phyloP scores from a whole-genome alignment of 2,329 filamentous ascomycete genomes.

The Fusarium pseudonygamai region DNA sequence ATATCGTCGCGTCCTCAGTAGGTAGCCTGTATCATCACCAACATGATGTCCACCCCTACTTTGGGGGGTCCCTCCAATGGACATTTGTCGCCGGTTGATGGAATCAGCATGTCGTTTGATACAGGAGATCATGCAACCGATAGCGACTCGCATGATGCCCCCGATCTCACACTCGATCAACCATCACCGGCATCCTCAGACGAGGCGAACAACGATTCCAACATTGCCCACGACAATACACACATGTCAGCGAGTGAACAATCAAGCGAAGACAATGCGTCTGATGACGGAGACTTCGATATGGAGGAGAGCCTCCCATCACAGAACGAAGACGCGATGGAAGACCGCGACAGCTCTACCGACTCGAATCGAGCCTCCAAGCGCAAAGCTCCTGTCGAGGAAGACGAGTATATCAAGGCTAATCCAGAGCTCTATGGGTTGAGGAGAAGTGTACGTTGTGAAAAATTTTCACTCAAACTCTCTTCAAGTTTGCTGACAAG shows the following conservation, averaged over 20 bases:
- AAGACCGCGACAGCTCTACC: slow-evolving; percentile 73
- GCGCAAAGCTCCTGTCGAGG: slow-evolving; percentile 74
- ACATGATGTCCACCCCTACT: slow-evolving; percentile 71
- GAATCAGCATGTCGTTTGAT: slow-evolving; percentile 52
- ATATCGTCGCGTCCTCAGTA: slow-evolving; percentile 49
- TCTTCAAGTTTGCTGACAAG: slow-evolving; percentile 45
- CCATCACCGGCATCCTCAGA: slow-evolving; percentile 56
- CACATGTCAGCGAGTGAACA: slow-evolving; percentile 58
- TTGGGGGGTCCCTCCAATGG: slow-evolving; percentile 73
- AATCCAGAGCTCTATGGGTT: slow-evolving; percentile 96
- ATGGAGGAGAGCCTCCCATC: slow-evolving; percentile 67
- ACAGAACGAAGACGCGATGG: slow-evolving; percentile 57
- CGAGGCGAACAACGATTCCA: slow-evolving; percentile 53
- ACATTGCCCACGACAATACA: slow-evolving; percentile 52
- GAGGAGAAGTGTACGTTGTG: slow-evolving; percentile 82
- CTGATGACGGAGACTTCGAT: slow-evolving; percentile 80
- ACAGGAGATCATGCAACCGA: slow-evolving; percentile 57
- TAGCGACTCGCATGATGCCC: slow-evolving; percentile 79
- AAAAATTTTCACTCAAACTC: slow-evolving; percentile 33
- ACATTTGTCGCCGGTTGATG: slow-evolving; percentile 65
- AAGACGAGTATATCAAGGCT: slow-evolving; percentile 85
- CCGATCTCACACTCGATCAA: slow-evolving; percentile 64
- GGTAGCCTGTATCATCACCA: slow-evolving; percentile 69
- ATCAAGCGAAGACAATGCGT: slow-evolving; percentile 64
- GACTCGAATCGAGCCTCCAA: slow-evolving; percentile 76